Conservation (phyloP, 1,284 basidiomycete genomes). For the Pascua sp. region DNA sequence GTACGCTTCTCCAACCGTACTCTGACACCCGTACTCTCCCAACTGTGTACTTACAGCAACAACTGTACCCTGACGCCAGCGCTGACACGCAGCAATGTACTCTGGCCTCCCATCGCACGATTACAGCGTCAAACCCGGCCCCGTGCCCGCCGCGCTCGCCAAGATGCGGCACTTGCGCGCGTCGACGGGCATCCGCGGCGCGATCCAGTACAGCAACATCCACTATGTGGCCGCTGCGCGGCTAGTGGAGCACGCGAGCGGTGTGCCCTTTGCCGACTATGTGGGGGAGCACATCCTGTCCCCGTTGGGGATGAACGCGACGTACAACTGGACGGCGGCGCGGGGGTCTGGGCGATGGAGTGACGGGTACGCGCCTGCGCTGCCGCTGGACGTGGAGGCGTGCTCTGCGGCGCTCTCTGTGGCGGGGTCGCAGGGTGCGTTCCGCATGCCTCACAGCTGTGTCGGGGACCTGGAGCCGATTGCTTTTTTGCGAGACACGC, state of each 20-base stretch:
- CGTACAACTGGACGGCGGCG: constrained; percentile 21
- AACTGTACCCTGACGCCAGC: no score
- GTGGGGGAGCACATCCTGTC: constrained; percentile 31
- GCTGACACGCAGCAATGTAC: constrained; percentile 23
- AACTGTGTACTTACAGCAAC: no score
- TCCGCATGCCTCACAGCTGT: constrained; percentile 10
- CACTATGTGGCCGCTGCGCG: constrained; percentile 25
- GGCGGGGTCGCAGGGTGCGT: no score
- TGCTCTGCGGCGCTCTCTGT: no score
- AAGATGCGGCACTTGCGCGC: constrained; percentile 27
- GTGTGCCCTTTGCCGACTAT: constrained; percentile 23
- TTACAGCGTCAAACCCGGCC: neutral
- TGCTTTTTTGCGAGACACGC: constrained; percentile 22
- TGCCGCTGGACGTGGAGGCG: no score
- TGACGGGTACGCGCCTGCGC: constrained; percentile 14
- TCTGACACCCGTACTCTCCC: no score
- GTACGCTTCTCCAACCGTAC: no score
- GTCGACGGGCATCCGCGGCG: constrained; percentile 31
- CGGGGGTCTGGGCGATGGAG: constrained; percentile 13
- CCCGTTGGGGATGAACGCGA: constrained; percentile 30
- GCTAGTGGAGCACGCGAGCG: constrained; percentile 28
- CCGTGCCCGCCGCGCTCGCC: constrained; percentile 12
- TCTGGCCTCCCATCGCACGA: constrained; percentile 37
- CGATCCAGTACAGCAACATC: constrained; percentile 39
- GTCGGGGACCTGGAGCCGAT: constrained; percentile 14